A percentile compares a stretch with the other conserved stretches of the same genome.
Evolutionary conservation across 2,329 filamentous ascomycete species (phyloP).

Genomic region (Aspergillus novofumigatus): DNA sequence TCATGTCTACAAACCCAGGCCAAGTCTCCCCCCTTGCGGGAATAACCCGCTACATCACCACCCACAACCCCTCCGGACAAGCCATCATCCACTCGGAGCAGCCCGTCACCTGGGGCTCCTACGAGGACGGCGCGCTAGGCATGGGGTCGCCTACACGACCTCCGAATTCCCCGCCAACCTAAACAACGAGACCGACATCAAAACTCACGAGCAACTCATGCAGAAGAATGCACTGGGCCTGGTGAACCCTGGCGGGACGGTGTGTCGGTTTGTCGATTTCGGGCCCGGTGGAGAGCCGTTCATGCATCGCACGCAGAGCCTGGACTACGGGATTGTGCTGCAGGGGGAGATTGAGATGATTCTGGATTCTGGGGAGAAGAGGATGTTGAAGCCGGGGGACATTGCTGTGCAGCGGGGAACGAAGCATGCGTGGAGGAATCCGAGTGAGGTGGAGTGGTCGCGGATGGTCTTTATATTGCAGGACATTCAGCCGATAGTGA

Average conservation of each 20-base stretch:
- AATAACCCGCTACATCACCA: slow-evolving; percentile 35
- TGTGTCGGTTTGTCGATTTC: slow-evolving; percentile 49
- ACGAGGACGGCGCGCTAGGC: slow-evolving; percentile 28
- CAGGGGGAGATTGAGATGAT: slow-evolving; percentile 52
- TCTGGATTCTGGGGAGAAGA: slow-evolving; percentile 50
- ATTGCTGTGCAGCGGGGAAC: slow-evolving; percentile 55
- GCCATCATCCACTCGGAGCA: slow-evolving; percentile 35
- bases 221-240: slow-evolving; percentile 29
- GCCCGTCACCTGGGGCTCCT: slow-evolving; percentile 24
- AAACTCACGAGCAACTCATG: slow-evolving; percentile 26
- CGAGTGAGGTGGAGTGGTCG: slow-evolving; percentile 46
- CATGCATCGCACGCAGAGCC: slow-evolving; percentile 52
- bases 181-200: slow-evolving; percentile 33
- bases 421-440: slow-evolving; percentile 53
- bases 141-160: slow-evolving; percentile 42
- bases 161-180: slow-evolving; percentile 34
- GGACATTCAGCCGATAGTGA: slow-evolving; percentile 20
- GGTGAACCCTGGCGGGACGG: slow-evolving; percentile 38
- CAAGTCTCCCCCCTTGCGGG: slow-evolving; percentile 23
- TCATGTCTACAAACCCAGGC: slow-evolving; percentile 18
- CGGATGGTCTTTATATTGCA: slow-evolving; percentile 41
- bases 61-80: slow-evolving; percentile 32
- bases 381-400: slow-evolving; percentile 48
- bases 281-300: slow-evolving; percentile 39
- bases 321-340: slow-evolving; percentile 54